Percentiles rank a stretch among this genome's conserved stretches.
phyloP scores from a whole-genome alignment of 176 grass and related monocot genomes.

The Echinochloa phyllopogon region DNA sequence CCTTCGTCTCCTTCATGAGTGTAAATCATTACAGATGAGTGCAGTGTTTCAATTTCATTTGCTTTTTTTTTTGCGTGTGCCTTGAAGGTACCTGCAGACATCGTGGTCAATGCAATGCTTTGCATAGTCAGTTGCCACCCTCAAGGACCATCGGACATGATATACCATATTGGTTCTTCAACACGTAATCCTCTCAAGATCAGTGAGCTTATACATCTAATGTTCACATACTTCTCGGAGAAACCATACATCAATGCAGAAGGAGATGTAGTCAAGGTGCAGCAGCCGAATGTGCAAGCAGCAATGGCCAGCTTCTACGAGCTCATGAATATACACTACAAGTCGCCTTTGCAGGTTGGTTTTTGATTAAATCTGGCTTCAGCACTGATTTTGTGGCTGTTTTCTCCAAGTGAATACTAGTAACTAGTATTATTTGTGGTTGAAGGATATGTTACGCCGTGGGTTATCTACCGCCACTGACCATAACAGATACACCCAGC shows the following conservation, averaged over 20 bases:
- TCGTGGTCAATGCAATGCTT: constrained; percentile 19
- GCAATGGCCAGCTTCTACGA: constrained; percentile 31
- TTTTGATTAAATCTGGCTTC: background rate
- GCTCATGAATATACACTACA: constrained; percentile 1
- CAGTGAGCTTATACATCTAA: background rate
- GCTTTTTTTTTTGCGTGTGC: background rate
- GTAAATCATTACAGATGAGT: background rate
- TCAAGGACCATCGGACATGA: background rate
- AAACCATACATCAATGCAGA: background rate
- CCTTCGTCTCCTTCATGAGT: background rate
- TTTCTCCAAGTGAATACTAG: too few species aligned
- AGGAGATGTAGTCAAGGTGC: background rate
- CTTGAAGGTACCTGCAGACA: constrained; percentile 8
- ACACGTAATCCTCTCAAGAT: background rate
- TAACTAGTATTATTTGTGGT: too few species aligned
- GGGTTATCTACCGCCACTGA: too few species aligned
- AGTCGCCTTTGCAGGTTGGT: constrained; percentile 14
- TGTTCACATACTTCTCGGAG: constrained; percentile 15
- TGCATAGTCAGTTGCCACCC: constrained; percentile 3
- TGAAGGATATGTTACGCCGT: too few species aligned
- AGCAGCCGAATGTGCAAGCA: background rate
- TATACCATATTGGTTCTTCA: constrained; percentile 23
- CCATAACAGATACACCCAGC: background rate
- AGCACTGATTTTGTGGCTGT: too few species aligned
- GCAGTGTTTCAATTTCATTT: too few species aligned